These are phyloP conservation scores for Diddensiella transvaalensis DNA, from an alignment of 805 yeast genomes.

Conservation along the genomic window DNA sequence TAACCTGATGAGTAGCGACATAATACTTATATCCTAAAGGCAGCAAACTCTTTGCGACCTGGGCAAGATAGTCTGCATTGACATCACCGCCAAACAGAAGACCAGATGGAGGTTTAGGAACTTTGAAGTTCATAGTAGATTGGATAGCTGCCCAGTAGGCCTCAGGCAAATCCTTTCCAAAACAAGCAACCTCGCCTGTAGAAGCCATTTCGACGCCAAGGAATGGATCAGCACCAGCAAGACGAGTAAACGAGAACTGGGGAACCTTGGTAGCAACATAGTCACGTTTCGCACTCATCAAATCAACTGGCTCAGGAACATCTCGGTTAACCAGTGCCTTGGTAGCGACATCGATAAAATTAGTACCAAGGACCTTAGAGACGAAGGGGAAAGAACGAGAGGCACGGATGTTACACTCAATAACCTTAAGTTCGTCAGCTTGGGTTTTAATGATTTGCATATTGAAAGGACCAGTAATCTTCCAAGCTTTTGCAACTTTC, in stretches of 20 bases:
- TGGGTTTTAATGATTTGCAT: conserved; percentile 84
- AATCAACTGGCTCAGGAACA: conserved; percentile 74
- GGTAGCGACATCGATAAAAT: conserved; percentile 93
- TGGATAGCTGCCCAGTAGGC: conserved; percentile 98
- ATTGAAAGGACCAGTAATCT: conserved; percentile 96
- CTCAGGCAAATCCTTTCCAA: conserved; percentile 79
- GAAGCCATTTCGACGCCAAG: conserved; percentile 99
- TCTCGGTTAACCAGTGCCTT: conserved; percentile 70
- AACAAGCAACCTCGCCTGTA: conserved; percentile 98
- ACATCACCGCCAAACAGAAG: conserved; percentile 93
- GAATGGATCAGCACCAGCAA: conserved; percentile 99
- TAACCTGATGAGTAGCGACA: conserved; percentile 70
- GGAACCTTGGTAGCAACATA: conserved; percentile 98
- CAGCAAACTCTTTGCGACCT: conserved; percentile 65
- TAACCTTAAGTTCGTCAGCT: conserved; percentile 76
- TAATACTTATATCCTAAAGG: conserved; percentile 78
- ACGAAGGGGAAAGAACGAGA: conserved; percentile 99
- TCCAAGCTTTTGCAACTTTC: conserved; percentile 91
- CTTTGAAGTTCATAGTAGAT: conserved; percentile 93
- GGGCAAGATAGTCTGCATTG: conserved; percentile 62
- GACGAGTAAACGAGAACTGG: conserved; percentile 95
- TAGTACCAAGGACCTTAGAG: conserved; percentile 90
- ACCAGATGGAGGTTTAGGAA: conserved; percentile 89
- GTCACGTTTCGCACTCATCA: conserved; percentile 70
- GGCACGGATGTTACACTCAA: conserved; percentile 98